Base-by-base conservation (phyloP, 2,329 filamentous ascomycete species). In the Aspergillus hiratsukae region DNA sequence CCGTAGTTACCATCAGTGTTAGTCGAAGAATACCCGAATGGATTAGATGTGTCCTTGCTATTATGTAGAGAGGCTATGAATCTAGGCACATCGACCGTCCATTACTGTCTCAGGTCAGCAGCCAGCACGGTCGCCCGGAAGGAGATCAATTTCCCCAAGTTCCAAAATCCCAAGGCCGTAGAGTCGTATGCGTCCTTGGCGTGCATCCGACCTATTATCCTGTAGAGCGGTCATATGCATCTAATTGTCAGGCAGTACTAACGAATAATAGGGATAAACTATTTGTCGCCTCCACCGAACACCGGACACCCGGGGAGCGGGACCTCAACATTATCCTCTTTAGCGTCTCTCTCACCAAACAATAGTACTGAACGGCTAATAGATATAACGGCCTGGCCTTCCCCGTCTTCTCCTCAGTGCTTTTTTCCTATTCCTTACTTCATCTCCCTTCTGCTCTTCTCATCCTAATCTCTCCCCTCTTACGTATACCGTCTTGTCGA, bases 281-380 rank as follows among this genome's bases (percentile, higher is more conserved):
- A 31, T 17, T 29, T 17, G 37, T 31, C 7, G 28, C 21, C 49
- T 40, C 23, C 43, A 45, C 41, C 41, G 41, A 45, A 56, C 60
- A 52, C 58, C 58, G 62, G 59, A 59, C 57, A 58, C 48, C 62
- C 57, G 62, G 58, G 55, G 54, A 61, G 54, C 58, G 58, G 59
- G 56, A 58, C 61, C 62, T 63, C 62, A 63, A 64, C 61, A 64
- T 56, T 57, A 45, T 45, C 31, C 14, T 37, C 31, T 17, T 45
- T 45, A 45, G 41, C n/a, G 31, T 17, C 21, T 19, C 40, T 43
- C 19, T 23, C 40, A 45, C 41, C 19, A 43, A 21, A 43, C 40
- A 43, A 21, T 45, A 21, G 41, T 45, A 37, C 6, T 37, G 31
- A 17, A 45, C 4, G 5, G 17, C n/a, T 45, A 19, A 45, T 45